Conservation (phyloP, 1,139 yeast genomes). For the Kluyveromyces sp. region DNA sequence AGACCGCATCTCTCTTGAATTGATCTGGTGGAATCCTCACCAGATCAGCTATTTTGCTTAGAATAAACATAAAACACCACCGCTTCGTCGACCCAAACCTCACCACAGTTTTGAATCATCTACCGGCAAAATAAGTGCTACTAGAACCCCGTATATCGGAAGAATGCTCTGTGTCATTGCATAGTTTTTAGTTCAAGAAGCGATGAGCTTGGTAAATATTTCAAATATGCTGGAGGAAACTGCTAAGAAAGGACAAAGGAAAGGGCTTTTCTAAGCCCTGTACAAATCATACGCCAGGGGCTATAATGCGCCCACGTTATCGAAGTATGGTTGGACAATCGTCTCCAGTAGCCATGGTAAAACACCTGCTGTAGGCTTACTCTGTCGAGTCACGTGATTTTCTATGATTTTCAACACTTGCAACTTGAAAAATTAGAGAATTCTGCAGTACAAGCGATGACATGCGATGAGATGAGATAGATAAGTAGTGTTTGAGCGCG, state of each 20-base stretch:
- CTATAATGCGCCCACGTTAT: too few relatives aligned
- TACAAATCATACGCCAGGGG: too few relatives aligned
- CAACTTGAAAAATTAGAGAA: slow-evolving; percentile 5
- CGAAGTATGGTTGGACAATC: too few relatives aligned
- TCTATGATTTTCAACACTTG: slow-evolving; percentile 3
- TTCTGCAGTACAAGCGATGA: slow-evolving; percentile 13
- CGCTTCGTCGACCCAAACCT: background rate
- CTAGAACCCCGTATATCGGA: too few relatives aligned
- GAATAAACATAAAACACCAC: slow-evolving; percentile 58
- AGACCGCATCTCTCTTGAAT: slow-evolving; percentile 54
- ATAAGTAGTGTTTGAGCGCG: too few relatives aligned
- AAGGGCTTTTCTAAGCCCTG: too few relatives aligned
- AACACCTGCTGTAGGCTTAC: too few relatives aligned
- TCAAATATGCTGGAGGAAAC: background rate
- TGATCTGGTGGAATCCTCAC: slow-evolving; percentile 84
- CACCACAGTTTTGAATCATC: background rate
- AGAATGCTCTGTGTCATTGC: too few relatives aligned
- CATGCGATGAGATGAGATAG: slow-evolving; percentile 15
- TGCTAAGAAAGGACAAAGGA: background rate
- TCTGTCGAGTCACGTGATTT: slow-evolving; percentile 6
- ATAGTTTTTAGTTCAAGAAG: background rate
- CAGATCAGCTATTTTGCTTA: slow-evolving; percentile 72
- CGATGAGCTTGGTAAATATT: background rate
- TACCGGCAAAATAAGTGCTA: too few relatives aligned
- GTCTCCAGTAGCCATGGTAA: too few relatives aligned